Evolutionary conservation across 495 filamentous ascomycete genomes (phyloP), one percentile per base, ranked within the genome.

Genomic region (Aspergillus bertholletiae): DNA sequence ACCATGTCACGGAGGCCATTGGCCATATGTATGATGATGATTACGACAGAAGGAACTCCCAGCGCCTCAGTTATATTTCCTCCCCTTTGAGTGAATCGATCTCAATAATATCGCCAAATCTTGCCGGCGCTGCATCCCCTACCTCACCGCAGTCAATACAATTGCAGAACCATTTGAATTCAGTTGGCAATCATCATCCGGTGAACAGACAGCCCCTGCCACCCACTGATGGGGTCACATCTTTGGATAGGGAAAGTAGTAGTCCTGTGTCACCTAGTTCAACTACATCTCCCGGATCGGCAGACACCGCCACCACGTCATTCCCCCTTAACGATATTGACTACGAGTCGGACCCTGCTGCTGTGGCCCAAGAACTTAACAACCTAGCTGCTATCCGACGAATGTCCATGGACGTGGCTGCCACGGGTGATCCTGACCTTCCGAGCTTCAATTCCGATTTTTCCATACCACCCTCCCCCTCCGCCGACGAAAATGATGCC

Each of bases 1-100:
- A 97, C 77, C 94, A 98, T 83, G 93, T 97, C 67, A 98, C 94
- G 34, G 94, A 98, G 66, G 89, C 92, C 43, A 97, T 98, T 66
- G 92, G 92, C 34, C 90, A 94, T 66, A 86, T 97, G 85, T 98
- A 98, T 74, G 89, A 87, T 62, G 88, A 92, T 65, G 84, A 88
- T 67, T 86, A 90, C 63, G 83, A 88, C 57, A 79, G 73, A 61
- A 72, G 77, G 61, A 79, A 86, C 40, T 74, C 77, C 8, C 72
- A 84, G 49, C 85, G 85, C 41, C 71, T 87, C 47, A 88, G 84
- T 66, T 88, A 87, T 73, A 74, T 84, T 51, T 64, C 75, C 28
- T 80, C 82, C 2, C 80, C 84, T 18, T 73, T 77, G 35, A 68
- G 64, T 67, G 72, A 72, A 58, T 61, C 64, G 53, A 76, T 75